A percentile compares a stretch with the other conserved stretches of the same genome.
phyloP scores from a whole-genome alignment of 805 yeast genomes.

The Starmerella stellata region DNA sequence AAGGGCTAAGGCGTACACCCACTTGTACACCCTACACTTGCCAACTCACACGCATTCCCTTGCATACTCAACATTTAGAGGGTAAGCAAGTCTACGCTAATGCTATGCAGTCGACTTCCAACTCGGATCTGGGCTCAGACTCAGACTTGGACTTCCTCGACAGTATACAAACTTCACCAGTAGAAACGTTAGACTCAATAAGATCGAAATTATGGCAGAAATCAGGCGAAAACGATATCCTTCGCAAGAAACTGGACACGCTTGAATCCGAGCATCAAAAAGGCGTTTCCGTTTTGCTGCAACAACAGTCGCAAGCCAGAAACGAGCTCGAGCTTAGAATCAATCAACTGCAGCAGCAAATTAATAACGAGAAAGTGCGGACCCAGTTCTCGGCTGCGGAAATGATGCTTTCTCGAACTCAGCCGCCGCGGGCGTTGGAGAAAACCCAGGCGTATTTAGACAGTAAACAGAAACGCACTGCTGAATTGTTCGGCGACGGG shows the following conservation, averaged over 20 bases:
- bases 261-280: slow-evolving; percentile 15
- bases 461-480: slow-evolving; percentile 7
- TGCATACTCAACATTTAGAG: too few relatives aligned
- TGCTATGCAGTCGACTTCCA: too few relatives aligned
- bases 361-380: slow-evolving; percentile 35
- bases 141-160: slow-evolving; percentile 11
- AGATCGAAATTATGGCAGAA: slow-evolving; percentile 21
- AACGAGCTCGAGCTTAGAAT: slow-evolving; percentile 24
- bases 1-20: too few relatives aligned
- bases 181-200: neutral
- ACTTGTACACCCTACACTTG: too few relatives aligned
- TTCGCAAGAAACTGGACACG: slow-evolving; percentile 44
- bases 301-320: slow-evolving; percentile 13
- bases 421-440: neutral
- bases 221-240: slow-evolving; percentile 65
- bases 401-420: slow-evolving; percentile 2
- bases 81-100: too few relatives aligned
- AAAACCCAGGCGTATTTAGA: slow-evolving; percentile 1
- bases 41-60: too few relatives aligned
- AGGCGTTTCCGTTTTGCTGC: slow-evolving; percentile 18
- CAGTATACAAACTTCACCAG: neutral
- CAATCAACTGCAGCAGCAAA: slow-evolving; percentile 26
- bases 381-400: slow-evolving; percentile 31
- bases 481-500: slow-evolving; percentile 19
- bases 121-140: slow-evolving; percentile 5